Evolutionary conservation across 495 filamentous ascomycete genomes (phyloP).

Genomic region (Schizothecium vesticola): DNA sequence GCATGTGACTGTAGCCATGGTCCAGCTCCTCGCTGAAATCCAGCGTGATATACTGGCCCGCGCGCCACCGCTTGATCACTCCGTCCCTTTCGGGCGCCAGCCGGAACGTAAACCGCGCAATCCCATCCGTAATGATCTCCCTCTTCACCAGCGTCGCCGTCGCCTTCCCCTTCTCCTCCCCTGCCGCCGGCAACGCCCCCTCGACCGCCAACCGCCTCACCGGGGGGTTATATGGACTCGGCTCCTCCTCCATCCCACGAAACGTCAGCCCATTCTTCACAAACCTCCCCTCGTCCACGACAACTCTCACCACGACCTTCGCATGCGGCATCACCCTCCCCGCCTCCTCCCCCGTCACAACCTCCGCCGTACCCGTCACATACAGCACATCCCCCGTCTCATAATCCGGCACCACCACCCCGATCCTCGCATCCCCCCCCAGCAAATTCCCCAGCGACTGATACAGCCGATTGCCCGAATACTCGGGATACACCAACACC

Average conservation of each 20-base stretch:
- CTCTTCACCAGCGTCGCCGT: slow-evolving; percentile 50
- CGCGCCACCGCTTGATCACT: slow-evolving; percentile 40
- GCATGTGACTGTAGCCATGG: slow-evolving; percentile 73
- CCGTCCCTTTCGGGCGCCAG: slow-evolving; percentile 31
- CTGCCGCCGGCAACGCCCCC: not conserved
- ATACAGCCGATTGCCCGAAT: slow-evolving; percentile 75
- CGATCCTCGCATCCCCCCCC: slow-evolving; percentile 51
- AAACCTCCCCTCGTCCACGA: slow-evolving; percentile 53
- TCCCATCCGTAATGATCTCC: slow-evolving; percentile 55
- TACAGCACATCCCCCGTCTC: slow-evolving; percentile 65
- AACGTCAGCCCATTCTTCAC: slow-evolving; percentile 62
- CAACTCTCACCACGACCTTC: slow-evolving; percentile 65
- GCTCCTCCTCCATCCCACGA: slow-evolving; percentile 51
- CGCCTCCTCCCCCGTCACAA: slow-evolving; percentile 58
- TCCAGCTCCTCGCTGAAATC: slow-evolving; percentile 63
- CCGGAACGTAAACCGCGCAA: slow-evolving; percentile 58
- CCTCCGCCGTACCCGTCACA: slow-evolving; percentile 57
- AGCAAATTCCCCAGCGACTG: slow-evolving; percentile 73
- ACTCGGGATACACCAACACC: slow-evolving; percentile 69
- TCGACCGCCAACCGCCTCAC: slow-evolving; percentile 31
- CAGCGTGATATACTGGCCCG: slow-evolving; percentile 72
- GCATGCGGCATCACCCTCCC: slow-evolving; percentile 56
- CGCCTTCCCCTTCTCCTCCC: slow-evolving; percentile 3
- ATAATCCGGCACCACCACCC: slow-evolving; percentile 66
- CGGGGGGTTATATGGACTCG: slow-evolving; percentile 62